Evolutionary conservation across 805 yeast species (phyloP), one percentile per base, ranked within the genome.

Genomic region (Martiniozyma abietophila): DNA sequence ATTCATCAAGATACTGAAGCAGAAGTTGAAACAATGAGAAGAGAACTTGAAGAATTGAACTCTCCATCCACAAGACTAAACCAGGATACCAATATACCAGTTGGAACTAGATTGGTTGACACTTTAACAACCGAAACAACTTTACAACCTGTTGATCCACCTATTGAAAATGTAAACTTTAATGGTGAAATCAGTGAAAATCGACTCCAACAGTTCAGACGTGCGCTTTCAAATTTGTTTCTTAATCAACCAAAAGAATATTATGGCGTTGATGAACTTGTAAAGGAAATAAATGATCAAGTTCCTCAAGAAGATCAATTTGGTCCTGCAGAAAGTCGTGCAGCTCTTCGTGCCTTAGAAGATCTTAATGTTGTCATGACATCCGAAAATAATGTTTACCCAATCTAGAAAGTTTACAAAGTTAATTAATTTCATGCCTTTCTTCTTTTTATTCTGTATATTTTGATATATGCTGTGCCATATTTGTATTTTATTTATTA

Each of bases 321-420:
- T 38, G 58, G 59, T 8, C 54, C 50, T 5, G 59, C 53, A 5
- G 76, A 69, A 44, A 70, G 65, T 29, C 45, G 53, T 10, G 63
- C 62, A 19, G 75, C 72, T 24, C 46, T 69, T 29, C 46, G 47
- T 14, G 46, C 56, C n/a, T 51, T 71, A 61, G 64, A 61, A 17
- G 58, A 53, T 3, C 62, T 63, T 38, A 69, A 70, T 38, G 61
- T 67, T 27, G 39, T 71, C 30, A 65, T 69, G 72, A 47, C 62
- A 16, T 60, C 70, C 8, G 76, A 67, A 18, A 68, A 61, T 19
- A 60, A 60, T 41, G 63, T 71, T 15, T 70, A 69, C 67, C 63
- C 62, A 48, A 63, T 68, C 27, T 59, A 38, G 18, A 15, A 17
- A 10, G 22, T 19, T 30, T 20, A 8, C 17, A 8, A 18, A 29